Evolutionary conservation across 2,329 filamentous ascomycete genomes (phyloP).

Genomic region (Ramularia endophylla): DNA sequence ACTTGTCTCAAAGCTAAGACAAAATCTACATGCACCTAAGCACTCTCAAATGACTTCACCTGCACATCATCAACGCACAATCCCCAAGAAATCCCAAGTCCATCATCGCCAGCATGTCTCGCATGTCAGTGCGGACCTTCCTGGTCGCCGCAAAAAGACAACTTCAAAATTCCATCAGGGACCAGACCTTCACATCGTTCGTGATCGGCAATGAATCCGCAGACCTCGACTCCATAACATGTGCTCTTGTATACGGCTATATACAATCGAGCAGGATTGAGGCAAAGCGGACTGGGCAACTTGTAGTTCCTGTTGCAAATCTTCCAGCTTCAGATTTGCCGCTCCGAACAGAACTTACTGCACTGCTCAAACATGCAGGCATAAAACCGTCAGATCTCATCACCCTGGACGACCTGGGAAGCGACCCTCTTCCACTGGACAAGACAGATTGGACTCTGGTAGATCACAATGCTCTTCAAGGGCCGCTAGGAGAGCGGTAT

Average conservation of each 20-base stretch:
- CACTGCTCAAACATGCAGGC: conserved; percentile 57
- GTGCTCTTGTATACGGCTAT: conserved; percentile 68
- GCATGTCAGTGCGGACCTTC: conserved; percentile 43
- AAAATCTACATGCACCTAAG: no score
- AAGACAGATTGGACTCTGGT: conserved; percentile 67
- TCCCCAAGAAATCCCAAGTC: no score
- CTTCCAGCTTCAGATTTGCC: conserved; percentile 61
- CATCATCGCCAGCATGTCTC: conserved; percentile 33
- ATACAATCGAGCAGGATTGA: conserved; percentile 56
- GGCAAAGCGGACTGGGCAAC: conserved; percentile 37
- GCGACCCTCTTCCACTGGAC: conserved; percentile 40
- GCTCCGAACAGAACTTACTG: conserved; percentile 66
- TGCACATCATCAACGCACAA: no score
- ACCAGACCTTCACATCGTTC: conserved; percentile 40
- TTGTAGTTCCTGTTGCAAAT: conserved; percentile 70
- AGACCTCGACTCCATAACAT: conserved; percentile 79
- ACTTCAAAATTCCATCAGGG: conserved; percentile 36
- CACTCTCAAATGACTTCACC: conserved; percentile 3
- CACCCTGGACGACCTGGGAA: conserved; percentile 54
- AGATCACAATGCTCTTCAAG: conserved; percentile 71
- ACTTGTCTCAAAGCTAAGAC: no score
- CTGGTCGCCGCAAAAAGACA: conserved; percentile 40
- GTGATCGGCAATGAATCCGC: conserved; percentile 52
- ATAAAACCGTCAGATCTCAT: conserved; percentile 58
- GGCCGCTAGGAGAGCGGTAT: conserved; percentile 51